phyloP scores from a whole-genome alignment of 1,139 yeast genomes.

The Protomyces arabidopsidicola region DNA sequence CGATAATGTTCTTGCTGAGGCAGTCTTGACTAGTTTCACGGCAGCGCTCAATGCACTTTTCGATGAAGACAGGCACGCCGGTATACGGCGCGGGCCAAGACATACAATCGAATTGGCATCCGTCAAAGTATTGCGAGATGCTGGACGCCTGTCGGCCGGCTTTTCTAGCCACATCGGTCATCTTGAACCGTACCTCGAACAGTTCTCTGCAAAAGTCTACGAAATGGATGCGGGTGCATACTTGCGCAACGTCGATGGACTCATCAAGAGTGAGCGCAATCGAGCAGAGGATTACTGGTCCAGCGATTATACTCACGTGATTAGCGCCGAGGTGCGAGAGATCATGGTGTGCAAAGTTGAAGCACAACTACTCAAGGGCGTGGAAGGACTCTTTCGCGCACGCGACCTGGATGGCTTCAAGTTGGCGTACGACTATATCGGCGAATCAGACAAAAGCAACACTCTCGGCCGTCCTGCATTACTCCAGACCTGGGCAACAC shows the following conservation, averaged over 20 bases:
- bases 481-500: not conserved
- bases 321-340: not conserved
- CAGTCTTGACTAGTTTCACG: not conserved
- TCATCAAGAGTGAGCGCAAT: not conserved
- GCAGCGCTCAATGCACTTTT: not conserved
- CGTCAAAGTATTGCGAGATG: not conserved
- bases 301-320: not conserved
- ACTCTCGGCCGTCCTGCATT: not conserved
- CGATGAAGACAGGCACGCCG: not conserved
- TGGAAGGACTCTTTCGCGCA: not conserved
- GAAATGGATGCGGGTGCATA: not conserved
- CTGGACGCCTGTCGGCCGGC: not conserved
- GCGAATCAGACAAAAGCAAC: not conserved
- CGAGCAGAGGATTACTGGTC: not conserved
- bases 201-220: not conserved
- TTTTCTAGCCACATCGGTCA: not conserved
- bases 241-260: not conserved
- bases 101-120: not conserved
- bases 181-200: not conserved
- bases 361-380: not conserved
- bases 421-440: not conserved
- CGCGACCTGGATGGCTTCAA: not conserved
- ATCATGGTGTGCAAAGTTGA: not conserved
- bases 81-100: not conserved
- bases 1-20: conserved; percentile 8